Conservation (phyloP, 179 eudicot species). For the Patellifolia procumbens region DNA sequence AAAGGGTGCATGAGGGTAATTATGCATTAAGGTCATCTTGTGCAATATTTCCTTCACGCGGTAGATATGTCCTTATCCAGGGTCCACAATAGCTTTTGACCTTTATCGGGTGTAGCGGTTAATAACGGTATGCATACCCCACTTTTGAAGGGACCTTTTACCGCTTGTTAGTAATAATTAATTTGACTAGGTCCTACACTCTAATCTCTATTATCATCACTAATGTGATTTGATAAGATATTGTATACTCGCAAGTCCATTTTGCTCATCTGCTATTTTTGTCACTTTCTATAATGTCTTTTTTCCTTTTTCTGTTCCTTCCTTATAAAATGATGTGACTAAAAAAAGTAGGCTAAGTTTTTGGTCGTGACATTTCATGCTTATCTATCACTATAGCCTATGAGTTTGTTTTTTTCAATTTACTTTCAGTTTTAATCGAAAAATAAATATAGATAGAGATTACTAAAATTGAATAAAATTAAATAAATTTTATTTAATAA, state of each 20-base stretch:
- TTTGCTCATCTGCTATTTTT: background rate
- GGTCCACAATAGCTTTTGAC: constrained; percentile 7
- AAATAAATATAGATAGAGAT: background rate
- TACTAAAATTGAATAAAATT: constrained; percentile 1
- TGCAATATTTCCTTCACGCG: constrained; percentile 9
- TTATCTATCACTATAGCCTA: too few relatives aligned
- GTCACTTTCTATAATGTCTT: background rate
- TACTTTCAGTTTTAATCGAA: background rate
- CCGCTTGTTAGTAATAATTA: background rate
- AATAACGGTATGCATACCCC: constrained; percentile 32
- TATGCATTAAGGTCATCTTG: background rate
- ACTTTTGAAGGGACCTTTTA: background rate
- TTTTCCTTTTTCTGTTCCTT: background rate
- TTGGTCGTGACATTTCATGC: too few relatives aligned
- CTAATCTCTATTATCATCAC: background rate
- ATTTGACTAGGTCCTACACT: background rate
- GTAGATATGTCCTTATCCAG: constrained; percentile 21
- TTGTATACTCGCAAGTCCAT: background rate
- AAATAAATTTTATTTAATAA: too few relatives aligned
- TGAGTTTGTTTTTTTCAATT: too few relatives aligned
- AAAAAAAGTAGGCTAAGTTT: too few relatives aligned
- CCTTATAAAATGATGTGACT: background rate
- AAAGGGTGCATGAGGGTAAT: background rate
- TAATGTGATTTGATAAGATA: constrained; percentile 15
- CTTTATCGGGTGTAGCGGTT: constrained; percentile 36